phyloP scores from a whole-genome alignment of 768 basidiomycete species.

The Dioszegia hungarica region DNA sequence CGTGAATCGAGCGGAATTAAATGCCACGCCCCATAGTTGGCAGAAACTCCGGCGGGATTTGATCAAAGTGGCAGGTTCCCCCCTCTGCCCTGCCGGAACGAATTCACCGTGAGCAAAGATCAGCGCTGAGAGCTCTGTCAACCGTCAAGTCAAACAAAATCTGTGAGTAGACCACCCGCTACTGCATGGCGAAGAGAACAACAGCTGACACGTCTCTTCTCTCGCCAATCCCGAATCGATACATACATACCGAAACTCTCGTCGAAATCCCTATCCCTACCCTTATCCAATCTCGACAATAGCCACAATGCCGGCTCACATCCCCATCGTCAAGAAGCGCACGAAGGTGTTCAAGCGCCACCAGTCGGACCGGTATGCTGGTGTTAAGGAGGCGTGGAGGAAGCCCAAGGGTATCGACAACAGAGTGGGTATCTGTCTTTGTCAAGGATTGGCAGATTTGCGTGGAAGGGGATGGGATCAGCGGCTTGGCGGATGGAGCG shows the following conservation, averaged over 20 bases:
- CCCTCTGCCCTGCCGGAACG: too few species aligned
- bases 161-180: too few species aligned
- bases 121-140: background rate
- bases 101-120: too few species aligned
- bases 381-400: slow-evolving; percentile 97
- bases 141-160: too few species aligned
- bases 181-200: too few species aligned
- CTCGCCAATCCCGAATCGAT: too few species aligned
- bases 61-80: too few species aligned
- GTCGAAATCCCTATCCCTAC: background rate
- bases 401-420: slow-evolving; percentile 99
- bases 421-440: slow-evolving; percentile 70
- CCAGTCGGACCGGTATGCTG: slow-evolving; percentile 95
- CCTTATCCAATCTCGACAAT: background rate
- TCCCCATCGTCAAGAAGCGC: slow-evolving; percentile 90
- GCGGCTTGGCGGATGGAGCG: too few species aligned
- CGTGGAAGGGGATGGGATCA: background rate
- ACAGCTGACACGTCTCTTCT: slow-evolving; percentile 1
- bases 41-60: too few species aligned
- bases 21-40: too few species aligned
- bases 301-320: slow-evolving; percentile 44
- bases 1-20: too few species aligned
- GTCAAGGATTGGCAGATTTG: too few species aligned
- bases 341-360: slow-evolving; percentile 99
- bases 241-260: background rate